phyloP scores from a whole-genome alignment of 148 eudicot species.

The Pharnaceum exiguum region DNA sequence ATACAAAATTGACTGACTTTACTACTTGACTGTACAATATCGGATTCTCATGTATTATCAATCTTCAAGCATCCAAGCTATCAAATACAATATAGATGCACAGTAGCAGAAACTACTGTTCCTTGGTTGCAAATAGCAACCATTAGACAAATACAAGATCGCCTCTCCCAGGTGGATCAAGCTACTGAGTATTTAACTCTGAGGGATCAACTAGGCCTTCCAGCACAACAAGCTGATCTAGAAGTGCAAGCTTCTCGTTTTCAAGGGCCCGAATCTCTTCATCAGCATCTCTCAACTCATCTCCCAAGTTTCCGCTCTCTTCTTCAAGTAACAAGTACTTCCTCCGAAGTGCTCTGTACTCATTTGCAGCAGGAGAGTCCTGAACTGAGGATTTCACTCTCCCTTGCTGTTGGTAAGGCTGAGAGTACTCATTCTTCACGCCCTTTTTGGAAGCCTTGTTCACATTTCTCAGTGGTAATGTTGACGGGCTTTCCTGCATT shows the following conservation, averaged over 20 bases:
- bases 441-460: constrained; percentile 42
- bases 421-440: constrained; percentile 28
- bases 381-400: constrained; percentile 33
- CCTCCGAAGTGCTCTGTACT: constrained; percentile 58
- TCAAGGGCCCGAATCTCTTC: constrained; percentile 62
- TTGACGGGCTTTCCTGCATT: constrained; percentile 26
- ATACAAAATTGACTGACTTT: too few species aligned
- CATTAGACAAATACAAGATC: too few species aligned
- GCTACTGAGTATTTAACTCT: constrained; percentile 32
- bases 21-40: too few species aligned
- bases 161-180: too few species aligned
- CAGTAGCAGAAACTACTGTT: too few species aligned
- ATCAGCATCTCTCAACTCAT: constrained; percentile 55
- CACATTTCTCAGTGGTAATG: constrained; percentile 24
- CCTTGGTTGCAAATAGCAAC: too few species aligned
- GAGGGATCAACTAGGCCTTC: constrained; percentile 82
- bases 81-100: too few species aligned
- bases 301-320: constrained; percentile 62
- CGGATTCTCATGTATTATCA: too few species aligned
- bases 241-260: constrained; percentile 57
- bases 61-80: too few species aligned
- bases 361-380: constrained; percentile 40
- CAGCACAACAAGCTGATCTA: constrained; percentile 74
- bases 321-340: constrained; percentile 67
- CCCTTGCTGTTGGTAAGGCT: constrained; percentile 36